Base-by-base conservation (phyloP, 2,329 filamentous ascomycete species). In the Penicillium sp. region DNA sequence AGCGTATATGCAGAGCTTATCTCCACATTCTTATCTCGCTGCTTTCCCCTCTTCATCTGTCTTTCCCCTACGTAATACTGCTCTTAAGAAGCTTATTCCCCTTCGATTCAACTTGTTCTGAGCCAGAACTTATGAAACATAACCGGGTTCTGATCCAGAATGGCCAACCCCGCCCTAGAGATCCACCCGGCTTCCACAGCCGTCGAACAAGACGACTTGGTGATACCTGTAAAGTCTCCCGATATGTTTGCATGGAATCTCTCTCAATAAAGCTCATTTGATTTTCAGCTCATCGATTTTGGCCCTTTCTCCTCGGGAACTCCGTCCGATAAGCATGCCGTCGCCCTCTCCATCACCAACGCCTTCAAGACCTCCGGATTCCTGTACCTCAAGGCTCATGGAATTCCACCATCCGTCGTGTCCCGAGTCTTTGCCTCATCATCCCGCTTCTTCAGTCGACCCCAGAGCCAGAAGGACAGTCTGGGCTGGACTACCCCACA, bases 281-380 rank as follows among this genome's bases (percentile, higher is more conserved):
- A 27, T 14, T 53, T 37, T 54, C 56, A 92, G 89, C 81, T 92
- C 65, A 89, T 92, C 69, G 86, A 95, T 79, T 92, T 95, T 71
- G 85, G 84, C 12, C 80, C 80, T 42, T 94, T 92, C 73, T 83
- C 90, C 23, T 74, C 81, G 54, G 88, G 88, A 31, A 80, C 81
- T 20, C 76, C 82, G 0, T 66, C 79, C 9, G 78, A 88, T 62
- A 88, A 87, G 64, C 77, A 81, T 49, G 75, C 81, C 42, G 85
- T 89, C 1, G 92, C 91, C 22, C 75, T 85, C 51, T 84, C 88
- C 40, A 86, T 96, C 63, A 85, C 93, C 12, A 70, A 85, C 51
- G 92, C 90, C 41, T 96, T 97, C 77, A 89, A 92, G 66, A 87
- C 83, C 1, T 89, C 92, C 2, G 92, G 92, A 54, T 96, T 97